A percentile compares a stretch with the other conserved stretches of the same genome.
Evolutionary conservation across 179 eudicot species (phyloP).

Genomic region (Pouteria campechiana): DNA sequence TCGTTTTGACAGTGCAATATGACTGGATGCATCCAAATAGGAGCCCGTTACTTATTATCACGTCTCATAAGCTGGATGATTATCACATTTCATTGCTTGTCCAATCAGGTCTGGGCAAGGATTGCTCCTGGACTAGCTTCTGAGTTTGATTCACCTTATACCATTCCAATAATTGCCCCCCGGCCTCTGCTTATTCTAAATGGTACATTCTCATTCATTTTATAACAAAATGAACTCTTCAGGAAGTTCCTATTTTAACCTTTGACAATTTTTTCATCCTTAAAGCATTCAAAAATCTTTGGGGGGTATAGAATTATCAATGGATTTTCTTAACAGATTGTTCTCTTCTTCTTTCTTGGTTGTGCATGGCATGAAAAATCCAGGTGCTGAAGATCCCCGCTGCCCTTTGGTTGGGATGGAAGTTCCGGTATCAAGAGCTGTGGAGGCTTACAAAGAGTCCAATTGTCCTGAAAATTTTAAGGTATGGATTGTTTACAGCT

Average conservation of each 20-base stretch:
- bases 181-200: conserved; percentile 81
- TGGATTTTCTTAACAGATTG: too few species aligned
- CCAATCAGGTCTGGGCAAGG: conserved; percentile 78
- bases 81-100: background rate
- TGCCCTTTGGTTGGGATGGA: conserved; percentile 70
- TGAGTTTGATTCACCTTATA: conserved; percentile 73
- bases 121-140: conserved; percentile 87
- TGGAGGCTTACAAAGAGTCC: conserved; percentile 36
- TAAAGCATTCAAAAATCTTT: too few species aligned
- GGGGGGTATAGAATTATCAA: too few species aligned
- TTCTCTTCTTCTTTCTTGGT: background rate
- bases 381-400: conserved; percentile 83
- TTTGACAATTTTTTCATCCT: too few species aligned
- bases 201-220: conserved; percentile 26
- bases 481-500: conserved; percentile 26
- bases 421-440: conserved; percentile 30
- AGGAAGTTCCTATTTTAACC: background rate
- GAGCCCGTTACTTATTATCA: too few species aligned
- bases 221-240: background rate
- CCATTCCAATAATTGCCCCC: conserved; percentile 70
- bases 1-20: too few species aligned
- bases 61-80: too few species aligned
- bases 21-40: too few species aligned
- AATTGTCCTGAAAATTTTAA: conserved; percentile 32
- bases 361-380: background rate